Conservation (phyloP, 352 stramenopile species). For the Phytopythium oedochilum region DNA sequence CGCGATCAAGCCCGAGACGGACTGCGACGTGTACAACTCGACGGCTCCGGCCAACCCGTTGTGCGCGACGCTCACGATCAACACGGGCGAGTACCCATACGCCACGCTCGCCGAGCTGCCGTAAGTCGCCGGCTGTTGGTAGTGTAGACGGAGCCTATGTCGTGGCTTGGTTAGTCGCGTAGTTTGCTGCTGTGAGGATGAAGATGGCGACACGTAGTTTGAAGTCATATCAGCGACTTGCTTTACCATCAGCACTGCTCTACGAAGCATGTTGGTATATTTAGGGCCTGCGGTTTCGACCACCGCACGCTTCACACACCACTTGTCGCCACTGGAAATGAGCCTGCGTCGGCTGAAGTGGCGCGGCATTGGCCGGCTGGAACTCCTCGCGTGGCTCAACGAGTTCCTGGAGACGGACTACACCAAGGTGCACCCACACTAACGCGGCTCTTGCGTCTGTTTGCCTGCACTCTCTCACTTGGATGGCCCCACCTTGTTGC, state of each 20-base stretch:
- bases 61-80: conserved; percentile 36
- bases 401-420: conserved; percentile 81
- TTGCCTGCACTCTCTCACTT: too few relatives aligned
- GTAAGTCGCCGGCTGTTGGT: too few relatives aligned
- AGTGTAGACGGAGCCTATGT: too few relatives aligned
- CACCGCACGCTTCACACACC: background rate
- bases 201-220: too few relatives aligned
- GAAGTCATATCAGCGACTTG: too few relatives aligned
- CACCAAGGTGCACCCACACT: conserved; percentile 60
- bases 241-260: too few relatives aligned
- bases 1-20: too few relatives aligned
- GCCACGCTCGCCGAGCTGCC: conserved; percentile 12
- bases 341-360: conserved; percentile 75
- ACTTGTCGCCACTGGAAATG: conserved; percentile 18
- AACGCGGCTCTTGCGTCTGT: too few relatives aligned
- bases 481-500: too few relatives aligned
- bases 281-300: background rate
- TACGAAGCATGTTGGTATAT: background rate
- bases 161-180: too few relatives aligned
- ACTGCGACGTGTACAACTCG: conserved; percentile 11
- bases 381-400: conserved; percentile 76
- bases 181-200: too few relatives aligned
- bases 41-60: conserved; percentile 31
- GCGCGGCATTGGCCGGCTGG: conserved; percentile 66
- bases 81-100: conserved; percentile 20